A percentile compares a stretch with the other conserved stretches of the same genome.
These are phyloP conservation scores for Magnolia kwangsiensis DNA, from an alignment of 164 flowering plant species.

Conservation along the genomic window DNA sequence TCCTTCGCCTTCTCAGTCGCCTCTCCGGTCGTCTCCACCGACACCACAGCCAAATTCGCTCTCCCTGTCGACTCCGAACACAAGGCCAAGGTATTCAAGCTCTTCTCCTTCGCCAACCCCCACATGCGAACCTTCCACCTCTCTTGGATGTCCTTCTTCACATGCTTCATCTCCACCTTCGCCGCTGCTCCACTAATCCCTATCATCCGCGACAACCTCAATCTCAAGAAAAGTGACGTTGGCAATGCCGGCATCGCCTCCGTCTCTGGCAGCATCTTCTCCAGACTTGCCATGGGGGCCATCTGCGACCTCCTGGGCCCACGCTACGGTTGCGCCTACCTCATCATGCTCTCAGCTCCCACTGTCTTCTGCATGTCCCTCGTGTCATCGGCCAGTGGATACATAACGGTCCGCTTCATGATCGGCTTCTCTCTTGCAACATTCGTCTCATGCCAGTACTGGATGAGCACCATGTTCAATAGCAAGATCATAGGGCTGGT, in stretches of 20 bases:
- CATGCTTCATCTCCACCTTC: conserved; percentile 76
- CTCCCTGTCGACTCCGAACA: conserved; percentile 79
- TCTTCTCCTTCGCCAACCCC: conserved; percentile 57
- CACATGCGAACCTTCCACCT: conserved; percentile 87
- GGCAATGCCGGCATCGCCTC: conserved; percentile 82
- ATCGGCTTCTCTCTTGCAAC: conserved; percentile 82
- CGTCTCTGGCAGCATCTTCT: conserved; percentile 71
- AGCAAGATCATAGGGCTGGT: conserved; percentile 65
- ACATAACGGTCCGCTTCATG: conserved; percentile 45
- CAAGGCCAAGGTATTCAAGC: conserved; percentile 58
- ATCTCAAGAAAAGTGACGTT: conserved; percentile 52
- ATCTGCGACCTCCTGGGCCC: conserved; percentile 77
- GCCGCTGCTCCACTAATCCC: conserved; percentile 89
- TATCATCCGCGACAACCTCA: conserved; percentile 76
- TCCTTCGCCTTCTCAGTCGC: conserved; percentile 32
- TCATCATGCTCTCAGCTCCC: conserved; percentile 63
- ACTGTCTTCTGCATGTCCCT: conserved; percentile 60
- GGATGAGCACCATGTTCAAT: conserved; percentile 81
- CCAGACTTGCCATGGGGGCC: conserved; percentile 76
- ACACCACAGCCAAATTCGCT: conserved; percentile 33
- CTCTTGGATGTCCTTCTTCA: conserved; percentile 78
- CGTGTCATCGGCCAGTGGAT: conserved; percentile 43
- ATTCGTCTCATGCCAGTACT: conserved; percentile 75
- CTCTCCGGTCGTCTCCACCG: conserved; percentile 28
- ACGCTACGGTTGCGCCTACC: conserved; percentile 58